phyloP scores from a whole-genome alignment of 2,329 filamentous ascomycete species.

The Coleophoma crateriformis region DNA sequence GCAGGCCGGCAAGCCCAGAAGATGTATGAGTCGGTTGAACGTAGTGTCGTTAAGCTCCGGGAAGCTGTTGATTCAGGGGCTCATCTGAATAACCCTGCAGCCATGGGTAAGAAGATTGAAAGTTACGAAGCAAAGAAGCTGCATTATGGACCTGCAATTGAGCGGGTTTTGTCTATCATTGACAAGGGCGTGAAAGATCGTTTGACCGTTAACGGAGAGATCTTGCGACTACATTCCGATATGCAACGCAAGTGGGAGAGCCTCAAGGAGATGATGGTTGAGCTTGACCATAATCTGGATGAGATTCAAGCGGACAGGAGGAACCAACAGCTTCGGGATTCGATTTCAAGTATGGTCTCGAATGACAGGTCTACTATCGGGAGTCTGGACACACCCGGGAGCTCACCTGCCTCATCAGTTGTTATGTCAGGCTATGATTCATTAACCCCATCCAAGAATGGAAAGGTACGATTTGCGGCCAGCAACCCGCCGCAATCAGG shows the following conservation, averaged over 20 bases:
- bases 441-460: slow-evolving; percentile 22
- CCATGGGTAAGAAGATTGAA: slow-evolving; percentile 77
- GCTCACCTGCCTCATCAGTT: slow-evolving; percentile 62
- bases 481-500: slow-evolving; percentile 34
- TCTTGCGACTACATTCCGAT: slow-evolving; percentile 78
- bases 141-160: slow-evolving; percentile 91
- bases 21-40: slow-evolving; percentile 93
- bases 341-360: slow-evolving; percentile 78
- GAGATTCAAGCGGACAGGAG: slow-evolving; percentile 60
- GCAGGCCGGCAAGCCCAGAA: slow-evolving; percentile 88
- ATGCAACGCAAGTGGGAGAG: slow-evolving; percentile 78
- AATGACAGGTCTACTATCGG: slow-evolving; percentile 40
- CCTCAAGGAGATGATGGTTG: slow-evolving; percentile 69
- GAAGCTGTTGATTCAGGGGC: slow-evolving; percentile 72
- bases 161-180: slow-evolving; percentile 85
- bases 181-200: slow-evolving; percentile 93
- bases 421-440: slow-evolving; percentile 36
- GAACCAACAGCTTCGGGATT: slow-evolving; percentile 79
- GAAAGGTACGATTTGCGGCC: slow-evolving; percentile 22
- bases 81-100: slow-evolving; percentile 65
- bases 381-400: slow-evolving; percentile 43
- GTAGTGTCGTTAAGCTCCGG: slow-evolving; percentile 76
- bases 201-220: slow-evolving; percentile 95
- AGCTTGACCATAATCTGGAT: slow-evolving; percentile 70
- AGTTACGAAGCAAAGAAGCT: slow-evolving; percentile 92